These are phyloP conservation scores for Pisolithus orientalis DNA, from an alignment of 768 basidiomycete genomes.

Conservation along the genomic window DNA sequence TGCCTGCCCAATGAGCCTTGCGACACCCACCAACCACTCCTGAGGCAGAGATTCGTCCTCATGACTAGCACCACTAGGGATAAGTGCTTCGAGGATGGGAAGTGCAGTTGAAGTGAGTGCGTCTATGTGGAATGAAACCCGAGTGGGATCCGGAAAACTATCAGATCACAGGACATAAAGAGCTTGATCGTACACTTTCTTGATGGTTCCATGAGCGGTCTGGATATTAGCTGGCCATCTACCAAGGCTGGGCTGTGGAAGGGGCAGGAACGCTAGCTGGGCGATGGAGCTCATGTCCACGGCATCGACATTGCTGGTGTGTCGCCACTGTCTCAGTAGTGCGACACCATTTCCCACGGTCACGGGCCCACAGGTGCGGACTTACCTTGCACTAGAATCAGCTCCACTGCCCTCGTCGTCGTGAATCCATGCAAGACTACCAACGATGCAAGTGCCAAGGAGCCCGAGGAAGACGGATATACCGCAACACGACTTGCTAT, in stretches of 20 bases:
- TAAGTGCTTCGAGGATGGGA: constrained; percentile 9
- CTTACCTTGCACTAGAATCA: too few relatives aligned
- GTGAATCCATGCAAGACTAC: too few relatives aligned
- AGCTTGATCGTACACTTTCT: constrained; percentile 6
- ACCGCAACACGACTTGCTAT: too few relatives aligned
- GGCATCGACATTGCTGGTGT: too few relatives aligned
- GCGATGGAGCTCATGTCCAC: too few relatives aligned
- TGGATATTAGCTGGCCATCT: constrained; percentile 8
- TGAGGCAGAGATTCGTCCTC: background rate
- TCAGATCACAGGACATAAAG: constrained; percentile 4
- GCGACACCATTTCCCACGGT: too few relatives aligned
- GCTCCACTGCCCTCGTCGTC: too few relatives aligned
- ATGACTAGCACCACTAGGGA: background rate
- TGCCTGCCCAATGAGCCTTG: constrained; percentile 3
- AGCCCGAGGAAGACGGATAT: too few relatives aligned
- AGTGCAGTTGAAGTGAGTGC: constrained; percentile 3
- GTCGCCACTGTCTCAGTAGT: too few relatives aligned
- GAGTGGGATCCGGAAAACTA: background rate
- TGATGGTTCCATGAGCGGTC: constrained; percentile 8
- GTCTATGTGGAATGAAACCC: constrained; percentile 9
- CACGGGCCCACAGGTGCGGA: too few relatives aligned
- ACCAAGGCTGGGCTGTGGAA: constrained; percentile 8
- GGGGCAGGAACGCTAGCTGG: too few relatives aligned
- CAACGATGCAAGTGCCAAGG: too few relatives aligned
- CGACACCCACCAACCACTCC: constrained; percentile 6